These are phyloP conservation scores for Dothistroma septosporum DNA, from an alignment of 2,329 filamentous ascomycete species.

Conservation along the genomic window DNA sequence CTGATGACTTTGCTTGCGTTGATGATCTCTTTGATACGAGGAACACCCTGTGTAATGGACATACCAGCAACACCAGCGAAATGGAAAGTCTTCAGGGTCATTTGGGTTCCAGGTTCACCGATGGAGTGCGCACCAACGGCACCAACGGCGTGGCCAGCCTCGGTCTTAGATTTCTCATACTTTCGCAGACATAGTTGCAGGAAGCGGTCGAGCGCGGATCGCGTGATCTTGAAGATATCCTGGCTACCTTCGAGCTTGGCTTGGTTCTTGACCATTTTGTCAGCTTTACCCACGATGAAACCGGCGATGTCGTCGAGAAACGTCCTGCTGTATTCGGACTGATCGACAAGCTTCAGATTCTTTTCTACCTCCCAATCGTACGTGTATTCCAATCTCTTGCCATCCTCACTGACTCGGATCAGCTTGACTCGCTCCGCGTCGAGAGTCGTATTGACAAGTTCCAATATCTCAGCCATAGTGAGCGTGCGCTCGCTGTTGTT, in stretches of 20 bases:
- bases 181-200: constrained; percentile 80
- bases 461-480: constrained; percentile 67
- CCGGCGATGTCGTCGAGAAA: constrained; percentile 76
- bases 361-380: constrained; percentile 66
- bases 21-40: constrained; percentile 99
- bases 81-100: constrained; percentile 99
- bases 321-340: constrained; percentile 69
- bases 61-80: constrained; percentile 99
- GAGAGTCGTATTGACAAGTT: constrained; percentile 64
- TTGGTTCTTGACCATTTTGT: constrained; percentile 29
- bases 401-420: constrained; percentile 28
- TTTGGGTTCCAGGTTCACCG: constrained; percentile 95
- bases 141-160: constrained; percentile 92
- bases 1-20: constrained; percentile 93
- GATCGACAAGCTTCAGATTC: constrained; percentile 29
- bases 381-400: constrained; percentile 57
- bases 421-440: constrained; percentile 64
- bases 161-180: constrained; percentile 84
- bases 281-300: constrained; percentile 53
- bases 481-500: constrained; percentile 71
- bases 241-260: constrained; percentile 32
- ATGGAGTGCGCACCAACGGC: constrained; percentile 97
- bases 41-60: constrained; percentile 98
- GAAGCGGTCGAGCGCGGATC: constrained; percentile 65
- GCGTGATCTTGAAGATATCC: constrained; percentile 78